Base-by-base conservation (phyloP, 1,284 basidiomycete species). In the Flammula alnicola region DNA sequence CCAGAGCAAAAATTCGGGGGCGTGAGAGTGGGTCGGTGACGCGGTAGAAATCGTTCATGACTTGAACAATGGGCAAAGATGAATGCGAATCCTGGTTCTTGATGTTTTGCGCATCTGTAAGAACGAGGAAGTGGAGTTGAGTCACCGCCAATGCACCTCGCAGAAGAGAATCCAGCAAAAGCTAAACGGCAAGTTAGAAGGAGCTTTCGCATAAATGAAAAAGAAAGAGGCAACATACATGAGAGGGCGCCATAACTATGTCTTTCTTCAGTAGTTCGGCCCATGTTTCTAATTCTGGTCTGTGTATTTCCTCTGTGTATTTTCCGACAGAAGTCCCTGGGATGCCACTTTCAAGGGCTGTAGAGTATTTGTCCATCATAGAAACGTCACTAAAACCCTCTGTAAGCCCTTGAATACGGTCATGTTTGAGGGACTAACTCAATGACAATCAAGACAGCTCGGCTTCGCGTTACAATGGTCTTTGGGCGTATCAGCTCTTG, bases 31-130 rank as follows among this genome's bases (percentile, higher is more conserved):
- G 51, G 47, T 70, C 68, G 12, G 69, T 63, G 30, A 68, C 59
- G 39, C 64, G 66, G 61, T 76, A 79, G 52, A 76, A 76, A 49
- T 77, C 69, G 26, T 68, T 64, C 68, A 79, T 74, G 32, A 79
- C 57, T 49, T 72, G 70, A 33, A 71, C 61, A 36, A 80, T 64
- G 10, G 76, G 53, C 64, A 72, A 52, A 25, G 60, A 61, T 9
- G 57, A 32, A 43, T 70, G 60, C 12, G 57, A 64, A 42, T 64
- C 63, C 45, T 64, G 65, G 35, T 62, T 64, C 54, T 54, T 58
- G 27, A 63, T 62, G 30, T 50, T 58, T 50, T 64, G 62, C 7
- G 64, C 58, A 47, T 79, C 68, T 43, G 63, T 62, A 47, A 81
- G 65, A 17, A 81, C 62, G 36, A 83, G 51, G 16, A 74, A 58